Percentiles rank a stretch among this genome's conserved stretches.
phyloP scores from a whole-genome alignment of 306 rosid species.

The Mimosa bimucronata region DNA sequence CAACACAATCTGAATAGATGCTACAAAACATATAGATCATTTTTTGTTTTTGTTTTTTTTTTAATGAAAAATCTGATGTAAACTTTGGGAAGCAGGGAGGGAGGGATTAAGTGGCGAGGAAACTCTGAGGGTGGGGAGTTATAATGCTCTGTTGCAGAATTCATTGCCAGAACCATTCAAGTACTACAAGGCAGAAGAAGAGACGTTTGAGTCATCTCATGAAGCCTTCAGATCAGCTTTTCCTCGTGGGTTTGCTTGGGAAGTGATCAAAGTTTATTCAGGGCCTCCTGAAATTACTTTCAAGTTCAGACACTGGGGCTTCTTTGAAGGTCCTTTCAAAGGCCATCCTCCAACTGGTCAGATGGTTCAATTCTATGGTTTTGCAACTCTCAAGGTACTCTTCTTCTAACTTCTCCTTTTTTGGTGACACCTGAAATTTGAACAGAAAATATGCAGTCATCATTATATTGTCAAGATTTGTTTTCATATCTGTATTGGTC shows the following conservation, averaged over 20 bases:
- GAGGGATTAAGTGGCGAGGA: constrained; percentile 70
- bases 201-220: constrained; percentile 75
- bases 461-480: background rate
- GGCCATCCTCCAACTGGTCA: constrained; percentile 68
- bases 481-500: background rate
- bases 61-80: background rate
- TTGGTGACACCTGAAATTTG: background rate
- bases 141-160: constrained; percentile 64
- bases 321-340: constrained; percentile 77
- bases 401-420: background rate
- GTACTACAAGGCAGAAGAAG: constrained; percentile 66
- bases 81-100: constrained; percentile 49
- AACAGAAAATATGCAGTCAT: constrained; percentile 2
- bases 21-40: background rate
- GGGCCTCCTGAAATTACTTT: constrained; percentile 74
- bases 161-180: constrained; percentile 59
- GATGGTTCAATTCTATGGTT: constrained; percentile 60
- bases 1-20: background rate
- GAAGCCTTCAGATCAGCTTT: constrained; percentile 61
- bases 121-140: constrained; percentile 63
- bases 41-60: background rate
- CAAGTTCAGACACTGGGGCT: constrained; percentile 90
- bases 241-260: constrained; percentile 92
- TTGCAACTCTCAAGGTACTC: constrained; percentile 66
- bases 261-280: constrained; percentile 62